phyloP scores from a whole-genome alignment of 495 filamentous ascomycete genomes.

The Daldinia concentrica region DNA sequence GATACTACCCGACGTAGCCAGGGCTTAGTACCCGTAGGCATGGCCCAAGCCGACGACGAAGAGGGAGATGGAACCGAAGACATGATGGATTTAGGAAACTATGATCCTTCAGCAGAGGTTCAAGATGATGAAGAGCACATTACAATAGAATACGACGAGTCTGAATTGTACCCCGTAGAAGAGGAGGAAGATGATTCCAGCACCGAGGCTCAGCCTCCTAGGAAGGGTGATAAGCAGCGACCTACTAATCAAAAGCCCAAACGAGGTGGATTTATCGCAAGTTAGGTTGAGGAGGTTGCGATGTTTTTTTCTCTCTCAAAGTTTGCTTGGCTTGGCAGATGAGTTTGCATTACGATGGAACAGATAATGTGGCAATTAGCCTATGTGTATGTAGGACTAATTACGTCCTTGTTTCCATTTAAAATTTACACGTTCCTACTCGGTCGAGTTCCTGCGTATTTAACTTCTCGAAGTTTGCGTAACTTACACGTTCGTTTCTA shows the following conservation, averaged over 20 bases:
- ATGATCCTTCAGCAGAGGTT: slow-evolving; percentile 30
- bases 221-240: neutral
- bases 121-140: slow-evolving; percentile 31
- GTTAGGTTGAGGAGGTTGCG: neutral
- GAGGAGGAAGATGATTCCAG: neutral
- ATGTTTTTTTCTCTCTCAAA: neutral
- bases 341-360: neutral
- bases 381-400: neutral
- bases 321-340: neutral
- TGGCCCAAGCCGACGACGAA: slow-evolving; percentile 8
- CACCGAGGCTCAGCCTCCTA: neutral
- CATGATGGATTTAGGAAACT: slow-evolving; percentile 33
- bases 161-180: slow-evolving; percentile 9
- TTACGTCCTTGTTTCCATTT: neutral
- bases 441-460: neutral
- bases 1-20: slow-evolving; percentile 6
- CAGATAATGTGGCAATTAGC: neutral
- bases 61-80: slow-evolving; percentile 18
- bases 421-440: neutral
- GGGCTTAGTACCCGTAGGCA: slow-evolving; percentile 9
- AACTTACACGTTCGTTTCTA: neutral
- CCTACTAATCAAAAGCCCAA: neutral
- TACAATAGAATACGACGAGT: slow-evolving; percentile 38
- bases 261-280: neutral
- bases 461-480: neutral